Conservation (phyloP, 2,329 filamentous ascomycete species). For the Penicillium hordei region DNA sequence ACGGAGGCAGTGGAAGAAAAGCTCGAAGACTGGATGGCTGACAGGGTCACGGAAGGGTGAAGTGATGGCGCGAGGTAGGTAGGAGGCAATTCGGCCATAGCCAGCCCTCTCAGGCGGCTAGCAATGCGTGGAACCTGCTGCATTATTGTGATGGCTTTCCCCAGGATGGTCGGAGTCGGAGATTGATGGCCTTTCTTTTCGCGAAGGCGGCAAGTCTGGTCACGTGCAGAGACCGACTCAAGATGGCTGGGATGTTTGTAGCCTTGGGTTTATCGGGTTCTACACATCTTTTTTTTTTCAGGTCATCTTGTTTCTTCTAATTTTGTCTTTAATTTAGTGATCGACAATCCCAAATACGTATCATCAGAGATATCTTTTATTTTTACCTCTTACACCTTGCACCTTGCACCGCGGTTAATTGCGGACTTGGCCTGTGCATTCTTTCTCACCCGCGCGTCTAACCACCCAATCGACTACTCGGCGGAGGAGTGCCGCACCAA, state of each 20-base stretch:
- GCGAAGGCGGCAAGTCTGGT: slow-evolving; percentile 22
- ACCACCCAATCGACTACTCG: slow-evolving; percentile 29
- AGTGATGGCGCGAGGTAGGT: slow-evolving; percentile 47
- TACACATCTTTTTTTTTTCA: neutral
- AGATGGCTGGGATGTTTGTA: neutral
- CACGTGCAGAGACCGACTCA: slow-evolving; percentile 23
- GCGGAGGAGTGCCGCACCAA: slow-evolving; percentile 28
- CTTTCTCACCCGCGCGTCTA: slow-evolving; percentile 23
- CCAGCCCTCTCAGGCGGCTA: slow-evolving; percentile 35
- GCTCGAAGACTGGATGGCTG: slow-evolving; percentile 35
- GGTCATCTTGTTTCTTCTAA: neutral
- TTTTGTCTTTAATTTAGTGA: neutral
- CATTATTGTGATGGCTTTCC: slow-evolving; percentile 33
- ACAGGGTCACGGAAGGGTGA: slow-evolving; percentile 37
- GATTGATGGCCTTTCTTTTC: slow-evolving; percentile 23
- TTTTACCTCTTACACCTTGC: neutral
- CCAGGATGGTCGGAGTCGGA: slow-evolving; percentile 13
- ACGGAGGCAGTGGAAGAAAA: slow-evolving; percentile 57
- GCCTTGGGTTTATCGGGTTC: slow-evolving; percentile 1
- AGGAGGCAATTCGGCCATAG: slow-evolving; percentile 43
- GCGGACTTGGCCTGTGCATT: slow-evolving; percentile 11
- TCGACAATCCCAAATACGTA: neutral
- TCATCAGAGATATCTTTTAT: neutral
- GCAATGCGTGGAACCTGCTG: slow-evolving; percentile 33
- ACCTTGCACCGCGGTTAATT: neutral